Conservation (phyloP, 1,284 basidiomycete species). For the Leccinum subatratum region DNA sequence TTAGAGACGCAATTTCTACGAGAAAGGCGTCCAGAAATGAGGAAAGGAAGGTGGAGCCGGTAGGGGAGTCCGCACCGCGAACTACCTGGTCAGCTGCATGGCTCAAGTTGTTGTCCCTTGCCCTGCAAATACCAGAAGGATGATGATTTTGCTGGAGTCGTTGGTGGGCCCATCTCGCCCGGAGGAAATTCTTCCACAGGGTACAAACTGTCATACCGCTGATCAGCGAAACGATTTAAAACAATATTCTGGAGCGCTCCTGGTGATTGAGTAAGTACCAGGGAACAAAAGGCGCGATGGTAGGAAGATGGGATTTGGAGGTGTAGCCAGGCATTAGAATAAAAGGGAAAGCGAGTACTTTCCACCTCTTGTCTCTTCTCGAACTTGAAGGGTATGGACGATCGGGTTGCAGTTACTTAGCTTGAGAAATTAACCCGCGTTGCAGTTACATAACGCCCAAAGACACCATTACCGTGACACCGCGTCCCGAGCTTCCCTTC, state of each 20-base stretch:
- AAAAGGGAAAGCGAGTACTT: constrained; percentile 18
- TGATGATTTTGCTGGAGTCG: constrained; percentile 12
- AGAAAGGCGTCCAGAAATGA: constrained; percentile 49
- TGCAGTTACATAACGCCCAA: constrained; percentile 29
- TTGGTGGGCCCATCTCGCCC: constrained; percentile 10
- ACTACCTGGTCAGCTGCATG: constrained; percentile 39
- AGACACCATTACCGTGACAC: constrained; percentile 18
- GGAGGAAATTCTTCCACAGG: not conserved
- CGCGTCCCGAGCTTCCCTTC: constrained; percentile 12
- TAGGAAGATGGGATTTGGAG: constrained; percentile 7
- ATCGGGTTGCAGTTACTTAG: too few species aligned
- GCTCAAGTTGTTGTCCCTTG: constrained; percentile 44
- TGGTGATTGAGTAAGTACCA: constrained; percentile 8
- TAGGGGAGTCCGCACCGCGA: constrained; percentile 36
- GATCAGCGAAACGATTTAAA: constrained; percentile 2
- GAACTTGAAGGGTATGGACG: constrained; percentile 11
- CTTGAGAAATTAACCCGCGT: too few species aligned
- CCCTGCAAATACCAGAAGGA: constrained; percentile 51
- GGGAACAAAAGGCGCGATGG: not conserved
- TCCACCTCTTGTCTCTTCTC: constrained; percentile 22
- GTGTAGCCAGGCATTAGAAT: constrained; percentile 3
- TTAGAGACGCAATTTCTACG: constrained; percentile 44
- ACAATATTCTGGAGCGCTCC: constrained; percentile 6
- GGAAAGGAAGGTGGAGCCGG: constrained; percentile 44
- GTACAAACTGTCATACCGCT: constrained; percentile 1